Evolutionary conservation across 2,329 filamentous ascomycete genomes (phyloP).

Genomic region (Cladosporium sp.): DNA sequence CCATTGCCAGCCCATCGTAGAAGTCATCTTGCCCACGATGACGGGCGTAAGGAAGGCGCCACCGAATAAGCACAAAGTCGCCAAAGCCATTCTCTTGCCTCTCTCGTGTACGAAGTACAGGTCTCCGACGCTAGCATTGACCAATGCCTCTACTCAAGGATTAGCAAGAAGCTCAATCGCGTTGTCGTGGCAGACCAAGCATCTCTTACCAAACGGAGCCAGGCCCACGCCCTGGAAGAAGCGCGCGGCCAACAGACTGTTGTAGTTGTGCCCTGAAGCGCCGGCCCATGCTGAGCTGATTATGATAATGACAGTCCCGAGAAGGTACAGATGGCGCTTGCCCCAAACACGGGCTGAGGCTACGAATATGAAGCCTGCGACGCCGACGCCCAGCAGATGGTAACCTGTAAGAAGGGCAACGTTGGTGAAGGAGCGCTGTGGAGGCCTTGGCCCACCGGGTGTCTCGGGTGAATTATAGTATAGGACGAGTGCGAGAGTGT

Average conservation of each 20-base stretch:
- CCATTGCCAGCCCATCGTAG: conserved; percentile 75
- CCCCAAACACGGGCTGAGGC: conserved; percentile 87
- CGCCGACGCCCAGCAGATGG: conserved; percentile 76
- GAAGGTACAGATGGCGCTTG: conserved; percentile 80
- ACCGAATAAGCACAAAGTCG: conserved; percentile 66
- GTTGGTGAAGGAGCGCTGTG: conserved; percentile 59
- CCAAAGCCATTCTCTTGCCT: conserved; percentile 81
- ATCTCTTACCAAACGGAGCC: conserved; percentile 60
- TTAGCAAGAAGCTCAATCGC: background rate
- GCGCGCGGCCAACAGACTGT: conserved; percentile 69
- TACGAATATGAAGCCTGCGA: conserved; percentile 80
- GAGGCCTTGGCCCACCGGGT: background rate
- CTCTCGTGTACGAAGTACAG: conserved; percentile 81
- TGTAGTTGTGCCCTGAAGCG: conserved; percentile 62
- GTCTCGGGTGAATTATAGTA: conserved; percentile 46
- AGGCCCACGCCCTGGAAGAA: conserved; percentile 82
- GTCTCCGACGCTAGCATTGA: conserved; percentile 86
- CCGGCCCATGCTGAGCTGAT: conserved; percentile 75
- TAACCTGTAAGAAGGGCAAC: conserved; percentile 83
- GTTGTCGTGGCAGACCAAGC: background rate
- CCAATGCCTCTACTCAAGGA: conserved; percentile 60
- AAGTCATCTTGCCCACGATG: conserved; percentile 81
- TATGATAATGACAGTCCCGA: conserved; percentile 71
- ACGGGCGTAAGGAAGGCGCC: conserved; percentile 77
- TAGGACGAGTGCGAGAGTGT: conserved; percentile 72